Base-by-base conservation (phyloP, 2,329 filamentous ascomycete species). In the Moelleriella libera region DNA sequence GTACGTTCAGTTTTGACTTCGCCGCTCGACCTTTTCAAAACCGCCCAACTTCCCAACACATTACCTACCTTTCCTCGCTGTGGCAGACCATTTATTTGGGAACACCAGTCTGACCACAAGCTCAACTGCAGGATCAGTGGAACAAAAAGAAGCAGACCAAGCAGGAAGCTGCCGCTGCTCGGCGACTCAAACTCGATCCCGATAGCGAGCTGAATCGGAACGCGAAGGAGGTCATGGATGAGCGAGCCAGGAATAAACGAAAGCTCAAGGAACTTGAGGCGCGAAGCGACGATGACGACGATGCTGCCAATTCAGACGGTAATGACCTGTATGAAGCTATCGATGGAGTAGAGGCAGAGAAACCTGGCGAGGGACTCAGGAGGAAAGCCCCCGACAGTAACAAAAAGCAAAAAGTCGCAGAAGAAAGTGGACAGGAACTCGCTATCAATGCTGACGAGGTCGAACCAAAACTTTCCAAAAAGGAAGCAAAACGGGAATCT, bases 121-220 rank as follows among this genome's bases (percentile, higher is more conserved):
- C 43, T 34, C 43, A 47, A 10, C 45, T 54, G 52, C 59, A 94
- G 88, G 85, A 92, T 58, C 88, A 96, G 82, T 94, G 88, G 88
- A 63, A 81, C 63, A 83, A 83, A 61, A 94, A 92, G 69, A 97
- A 97, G 71, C 89, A 97, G 68, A 90, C 88, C 45, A 95, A 94
- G 63, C 85, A 88, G 64, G 78, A 95, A 65, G 86, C 86, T 50
- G 79, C 80, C 52, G 82, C 84, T 55, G 85, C 88, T 48, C 88
- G 88, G 68, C 78, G 83, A 60, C 87, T 85, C 50, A 97, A 96
- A 68, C 76, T 97, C 41, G 87, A 97, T 58, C 89, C 92, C 30
- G 87, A 90, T 54, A 88, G 88, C 59, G 82, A 83, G 52, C 63
- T 75, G 54, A 92, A 94, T 71, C 71, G 70, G 53, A 92, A 81